Evolutionary conservation across 345 rosid genomes (phyloP), one percentile per base, ranked within the genome.

Genomic region (Raphanus raphanistrum): DNA sequence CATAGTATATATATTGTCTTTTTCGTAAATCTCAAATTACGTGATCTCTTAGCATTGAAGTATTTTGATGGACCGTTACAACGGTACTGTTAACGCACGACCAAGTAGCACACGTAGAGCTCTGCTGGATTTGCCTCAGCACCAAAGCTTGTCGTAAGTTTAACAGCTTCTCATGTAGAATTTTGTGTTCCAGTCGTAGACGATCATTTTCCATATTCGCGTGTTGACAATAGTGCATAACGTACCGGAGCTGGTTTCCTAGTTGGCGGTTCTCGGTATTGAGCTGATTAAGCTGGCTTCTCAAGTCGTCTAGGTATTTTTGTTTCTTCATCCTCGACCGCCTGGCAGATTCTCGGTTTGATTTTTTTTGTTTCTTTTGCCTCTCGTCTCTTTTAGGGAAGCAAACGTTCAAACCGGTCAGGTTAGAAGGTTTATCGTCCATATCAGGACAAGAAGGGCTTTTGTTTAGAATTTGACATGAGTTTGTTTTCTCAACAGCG

Each of bases 311-410:
- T 62, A 86, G 48, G 77, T 94, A 89, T 84, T 81, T 89, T 84
- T 88, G 92, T 71, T 88, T 94, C 68, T 93, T 85, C 90, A 84
- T 83, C 72, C 98, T 82, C 4, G 97, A 91, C 71, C 98, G 83
- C 82, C 92, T 80, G 12, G 98, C 94, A 3, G 98, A 91, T 72
- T 91, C 94, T 78, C 96, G 89, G 88, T 91, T 94, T 70, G 98
- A 91, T 78, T 86, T 16, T 90, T 86, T 91, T 35, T 97, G 88
- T 78, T 85, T 87, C 74, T 76, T 78, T 83, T 80, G 87, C 31
- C 90, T 83, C 59, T 89, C 96, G 8, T 91, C 93, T 28, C 79
- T 65, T 33, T 67, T 43, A 1, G 85, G 36, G 1, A 17, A 2
- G 9, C 3, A 28, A 31, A 1, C 61, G 2, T 26, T 33, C 7